Conservation (phyloP, 2,329 filamentous ascomycete species). For the Monosporascus sp. region DNA sequence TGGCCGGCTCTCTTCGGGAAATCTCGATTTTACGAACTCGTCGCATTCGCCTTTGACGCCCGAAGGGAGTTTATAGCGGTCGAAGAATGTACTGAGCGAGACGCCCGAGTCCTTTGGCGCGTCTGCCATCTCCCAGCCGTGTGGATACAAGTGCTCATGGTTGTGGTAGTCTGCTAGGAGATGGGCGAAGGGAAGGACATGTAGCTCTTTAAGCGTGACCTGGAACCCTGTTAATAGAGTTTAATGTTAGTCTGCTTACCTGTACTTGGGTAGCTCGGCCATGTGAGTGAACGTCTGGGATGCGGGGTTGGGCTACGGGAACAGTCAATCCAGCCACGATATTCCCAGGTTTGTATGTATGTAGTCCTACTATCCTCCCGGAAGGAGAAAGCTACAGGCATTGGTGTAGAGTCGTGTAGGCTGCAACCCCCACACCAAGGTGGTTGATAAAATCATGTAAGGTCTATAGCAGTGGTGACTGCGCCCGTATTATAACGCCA, state of each 20-base stretch:
- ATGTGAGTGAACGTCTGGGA: slow-evolving; percentile 10
- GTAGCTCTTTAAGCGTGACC: neutral
- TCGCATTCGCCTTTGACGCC: slow-evolving; percentile 25
- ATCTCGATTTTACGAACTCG: slow-evolving; percentile 26
- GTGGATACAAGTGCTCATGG: neutral
- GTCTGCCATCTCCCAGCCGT: slow-evolving; percentile 11
- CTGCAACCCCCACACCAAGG: neutral
- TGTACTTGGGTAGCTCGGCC: slow-evolving; percentile 1
- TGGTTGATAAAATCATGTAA: neutral
- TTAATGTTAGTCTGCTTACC: neutral
- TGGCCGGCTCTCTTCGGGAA: slow-evolving; percentile 26
- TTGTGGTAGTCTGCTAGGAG: too few species aligned
- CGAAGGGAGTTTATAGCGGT: slow-evolving; percentile 20
- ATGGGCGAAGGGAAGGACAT: neutral
- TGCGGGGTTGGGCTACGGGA: slow-evolving; percentile 8
- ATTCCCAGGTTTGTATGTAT: neutral
- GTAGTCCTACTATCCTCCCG: neutral
- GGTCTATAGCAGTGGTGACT: neutral
- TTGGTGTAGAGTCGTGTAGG: neutral
- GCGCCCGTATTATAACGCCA: neutral
- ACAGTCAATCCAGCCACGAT: neutral
- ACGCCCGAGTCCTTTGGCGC: slow-evolving; percentile 20
- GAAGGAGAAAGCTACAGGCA: too few species aligned
- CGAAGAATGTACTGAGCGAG: slow-evolving; percentile 21
- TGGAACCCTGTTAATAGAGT: neutral